Evolutionary conservation across 352 stramenopile species (phyloP).

Genomic region (Peronospora tabacina): DNA sequence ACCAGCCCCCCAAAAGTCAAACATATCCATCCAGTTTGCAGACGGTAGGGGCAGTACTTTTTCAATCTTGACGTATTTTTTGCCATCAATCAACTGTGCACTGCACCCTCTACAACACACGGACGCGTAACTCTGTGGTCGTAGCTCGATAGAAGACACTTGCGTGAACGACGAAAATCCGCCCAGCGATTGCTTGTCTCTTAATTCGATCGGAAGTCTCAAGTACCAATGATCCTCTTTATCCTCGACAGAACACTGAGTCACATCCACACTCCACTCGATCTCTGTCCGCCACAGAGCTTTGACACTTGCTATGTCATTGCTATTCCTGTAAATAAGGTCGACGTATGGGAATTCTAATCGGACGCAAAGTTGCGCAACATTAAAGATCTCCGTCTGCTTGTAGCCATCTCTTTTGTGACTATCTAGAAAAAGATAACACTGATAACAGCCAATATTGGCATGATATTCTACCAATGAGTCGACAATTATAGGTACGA

Average conservation of each 20-base stretch:
- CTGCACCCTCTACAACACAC: slow-evolving; percentile 45
- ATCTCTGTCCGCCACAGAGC: slow-evolving; percentile 47
- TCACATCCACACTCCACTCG: slow-evolving; percentile 44
- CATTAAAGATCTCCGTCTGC: slow-evolving; percentile 9
- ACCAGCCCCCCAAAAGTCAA: slow-evolving; percentile 77
- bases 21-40: slow-evolving; percentile 84
- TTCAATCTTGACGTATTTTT: slow-evolving; percentile 20
- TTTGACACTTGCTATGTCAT: not conserved
- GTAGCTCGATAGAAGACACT: slow-evolving; percentile 36
- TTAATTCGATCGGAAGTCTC: slow-evolving; percentile 42
- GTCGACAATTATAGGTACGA: slow-evolving; percentile 18
- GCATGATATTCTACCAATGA: slow-evolving; percentile 67
- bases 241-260: slow-evolving; percentile 26
- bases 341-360: slow-evolving; percentile 37
- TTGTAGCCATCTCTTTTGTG: slow-evolving; percentile 11
- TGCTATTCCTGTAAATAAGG: slow-evolving; percentile 12
- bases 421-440: slow-evolving; percentile 37
- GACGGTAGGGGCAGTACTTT: slow-evolving; percentile 69
- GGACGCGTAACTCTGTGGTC: slow-evolving; percentile 31
- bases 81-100: slow-evolving; percentile 3
- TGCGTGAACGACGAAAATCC: slow-evolving; percentile 56
- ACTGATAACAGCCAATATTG: slow-evolving; percentile 81
- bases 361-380: slow-evolving; percentile 23
- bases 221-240: slow-evolving; percentile 62
- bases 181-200: slow-evolving; percentile 41